These are phyloP conservation scores for Sporobolomyces roseus DNA, from an alignment of 768 basidiomycete species.

Conservation along the genomic window DNA sequence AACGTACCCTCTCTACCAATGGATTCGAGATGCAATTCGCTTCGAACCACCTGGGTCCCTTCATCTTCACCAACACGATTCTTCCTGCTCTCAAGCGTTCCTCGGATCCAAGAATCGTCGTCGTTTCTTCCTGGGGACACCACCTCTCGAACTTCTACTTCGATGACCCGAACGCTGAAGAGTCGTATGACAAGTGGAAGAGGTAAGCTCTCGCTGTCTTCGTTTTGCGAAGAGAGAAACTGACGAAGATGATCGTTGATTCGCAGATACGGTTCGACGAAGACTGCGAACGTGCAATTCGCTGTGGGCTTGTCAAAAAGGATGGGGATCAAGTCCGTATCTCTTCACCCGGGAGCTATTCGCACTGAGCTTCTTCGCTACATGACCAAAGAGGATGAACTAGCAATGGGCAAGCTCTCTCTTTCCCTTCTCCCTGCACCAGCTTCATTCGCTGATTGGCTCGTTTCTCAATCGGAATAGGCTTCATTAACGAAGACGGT, in stretches of 20 bases:
- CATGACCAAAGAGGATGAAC: conserved; percentile 8
- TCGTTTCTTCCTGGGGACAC: conserved; percentile 23
- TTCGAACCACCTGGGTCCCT: conserved; percentile 33
- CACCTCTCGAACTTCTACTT: neutral
- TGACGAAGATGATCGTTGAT: neutral
- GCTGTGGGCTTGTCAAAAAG: conserved; percentile 18
- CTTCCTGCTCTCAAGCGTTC: conserved; percentile 14
- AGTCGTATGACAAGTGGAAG: conserved; percentile 11
- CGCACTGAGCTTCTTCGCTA: neutral
- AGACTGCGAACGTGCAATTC: conserved; percentile 38
- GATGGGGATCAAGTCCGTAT: conserved; percentile 2
- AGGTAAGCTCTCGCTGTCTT: neutral
- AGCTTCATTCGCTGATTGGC: neutral
- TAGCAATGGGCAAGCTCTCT: conserved; percentile 6
- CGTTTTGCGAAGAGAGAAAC: neutral
- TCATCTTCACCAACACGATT: conserved; percentile 35
- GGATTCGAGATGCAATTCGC: conserved; percentile 35
- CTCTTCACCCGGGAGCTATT: conserved; percentile 27
- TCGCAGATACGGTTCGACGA: conserved; percentile 14
- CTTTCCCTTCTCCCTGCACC: neutral
- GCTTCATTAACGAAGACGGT: conserved; percentile 18
- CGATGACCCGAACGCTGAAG: conserved; percentile 3
- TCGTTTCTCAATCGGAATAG: neutral
- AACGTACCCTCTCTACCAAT: conserved; percentile 7
- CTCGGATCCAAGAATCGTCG: conserved; percentile 2